Percentiles rank a stretch among this genome's conserved stretches.
phyloP scores from a whole-genome alignment of 2,329 filamentous ascomycete genomes.

The Neofusicoccum parvum region DNA sequence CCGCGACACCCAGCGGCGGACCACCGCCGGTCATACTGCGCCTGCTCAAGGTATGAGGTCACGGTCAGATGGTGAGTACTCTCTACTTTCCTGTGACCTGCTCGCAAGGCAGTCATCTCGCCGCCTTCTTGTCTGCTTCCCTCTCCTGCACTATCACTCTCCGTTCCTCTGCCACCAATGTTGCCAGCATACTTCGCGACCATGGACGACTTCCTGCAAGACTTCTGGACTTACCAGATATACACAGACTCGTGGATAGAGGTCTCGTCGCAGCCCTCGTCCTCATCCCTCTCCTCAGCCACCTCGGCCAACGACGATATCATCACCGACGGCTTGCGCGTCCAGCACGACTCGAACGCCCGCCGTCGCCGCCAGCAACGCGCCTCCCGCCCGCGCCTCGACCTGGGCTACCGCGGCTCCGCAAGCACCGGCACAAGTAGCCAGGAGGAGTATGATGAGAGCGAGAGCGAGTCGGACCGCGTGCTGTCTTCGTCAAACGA shows the following conservation, averaged over 20 bases:
- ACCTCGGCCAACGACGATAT: slow-evolving; percentile 83
- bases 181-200: not conserved
- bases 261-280: slow-evolving; percentile 87
- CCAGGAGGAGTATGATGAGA: slow-evolving; percentile 93
- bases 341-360: slow-evolving; percentile 68
- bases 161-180: not conserved
- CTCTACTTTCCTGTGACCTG: slow-evolving; percentile 11
- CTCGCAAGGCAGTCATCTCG: not conserved
- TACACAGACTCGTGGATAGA: slow-evolving; percentile 87
- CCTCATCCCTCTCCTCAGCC: slow-evolving; percentile 84
- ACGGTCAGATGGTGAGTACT: slow-evolving; percentile 20
- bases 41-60: slow-evolving; percentile 19
- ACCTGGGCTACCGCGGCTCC: slow-evolving; percentile 37
- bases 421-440: slow-evolving; percentile 62
- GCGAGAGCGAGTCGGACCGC: slow-evolving; percentile 83
- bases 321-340: slow-evolving; percentile 81
- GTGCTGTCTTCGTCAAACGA: slow-evolving; percentile 67
- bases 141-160: not conserved
- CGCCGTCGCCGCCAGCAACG: slow-evolving; percentile 42
- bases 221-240: slow-evolving; percentile 22
- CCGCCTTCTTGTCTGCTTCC: not conserved
- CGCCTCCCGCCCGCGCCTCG: slow-evolving; percentile 35
- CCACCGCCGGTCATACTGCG: slow-evolving; percentile 12
- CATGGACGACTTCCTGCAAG: slow-evolving; percentile 22
- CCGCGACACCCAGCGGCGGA: slow-evolving; percentile 5